Conservation (phyloP, 768 basidiomycete species). For the Panellus pusillus region DNA sequence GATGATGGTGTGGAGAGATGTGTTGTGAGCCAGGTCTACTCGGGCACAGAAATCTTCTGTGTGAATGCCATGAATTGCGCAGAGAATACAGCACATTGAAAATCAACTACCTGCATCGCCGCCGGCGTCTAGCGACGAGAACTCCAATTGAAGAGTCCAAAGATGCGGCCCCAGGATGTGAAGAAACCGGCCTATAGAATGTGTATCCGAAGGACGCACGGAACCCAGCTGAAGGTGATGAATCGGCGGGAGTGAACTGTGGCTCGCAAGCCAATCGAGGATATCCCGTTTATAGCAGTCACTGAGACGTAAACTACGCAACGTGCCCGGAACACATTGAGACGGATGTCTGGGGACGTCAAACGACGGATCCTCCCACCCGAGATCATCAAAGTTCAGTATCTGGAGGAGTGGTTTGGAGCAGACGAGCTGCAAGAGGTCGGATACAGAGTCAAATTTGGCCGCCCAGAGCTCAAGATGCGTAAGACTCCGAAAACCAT, state of each 20-base stretch:
- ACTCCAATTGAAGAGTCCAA: slow-evolving; percentile 14
- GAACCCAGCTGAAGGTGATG: slow-evolving; percentile 16
- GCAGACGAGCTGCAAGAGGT: slow-evolving; percentile 17
- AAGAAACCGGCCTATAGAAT: slow-evolving; percentile 18
- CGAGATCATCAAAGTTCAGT: slow-evolving; percentile 16
- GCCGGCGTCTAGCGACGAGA: slow-evolving; percentile 20
- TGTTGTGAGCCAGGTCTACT: slow-evolving; percentile 17
- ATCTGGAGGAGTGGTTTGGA: slow-evolving; percentile 19
- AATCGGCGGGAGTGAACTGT: slow-evolving; percentile 9
- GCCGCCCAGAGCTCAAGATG: slow-evolving; percentile 16
- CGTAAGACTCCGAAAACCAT: slow-evolving; percentile 6
- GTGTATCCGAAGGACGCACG: slow-evolving; percentile 15
- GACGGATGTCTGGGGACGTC: neutral
- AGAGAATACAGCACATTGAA: neutral
- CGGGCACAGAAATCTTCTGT: slow-evolving; percentile 19
- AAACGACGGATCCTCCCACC: slow-evolving; percentile 15
- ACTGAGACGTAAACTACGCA: slow-evolving; percentile 16
- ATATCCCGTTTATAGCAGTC: slow-evolving; percentile 21
- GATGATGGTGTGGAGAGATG: slow-evolving; percentile 6
- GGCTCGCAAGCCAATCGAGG: slow-evolving; percentile 15
- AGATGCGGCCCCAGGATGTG: slow-evolving; percentile 13
- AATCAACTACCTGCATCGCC: slow-evolving; percentile 17
- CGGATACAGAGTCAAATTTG: slow-evolving; percentile 14
- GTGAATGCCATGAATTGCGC: neutral
- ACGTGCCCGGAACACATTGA: neutral